Evolutionary conservation across 2,329 filamentous ascomycete species (phyloP).

Genomic region (Colletotrichum filicis): DNA sequence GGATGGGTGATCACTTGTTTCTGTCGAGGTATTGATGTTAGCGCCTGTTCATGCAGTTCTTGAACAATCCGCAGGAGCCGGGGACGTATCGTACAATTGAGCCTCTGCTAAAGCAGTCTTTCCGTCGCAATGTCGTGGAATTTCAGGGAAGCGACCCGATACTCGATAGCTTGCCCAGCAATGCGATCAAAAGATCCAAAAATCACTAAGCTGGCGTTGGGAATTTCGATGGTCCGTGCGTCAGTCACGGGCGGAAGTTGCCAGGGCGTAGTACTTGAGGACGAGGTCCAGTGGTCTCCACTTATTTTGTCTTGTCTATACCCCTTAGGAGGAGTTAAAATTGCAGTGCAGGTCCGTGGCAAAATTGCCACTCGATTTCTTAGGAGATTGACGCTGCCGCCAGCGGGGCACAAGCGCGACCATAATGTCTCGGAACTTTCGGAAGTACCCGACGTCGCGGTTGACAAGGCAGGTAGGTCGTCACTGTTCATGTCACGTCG

Average conservation of each 20-base stretch:
- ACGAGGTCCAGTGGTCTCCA: neutral
- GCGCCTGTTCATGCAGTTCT: neutral
- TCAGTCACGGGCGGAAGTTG: neutral
- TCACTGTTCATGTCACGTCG: neutral
- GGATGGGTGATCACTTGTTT: neutral
- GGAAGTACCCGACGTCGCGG: neutral
- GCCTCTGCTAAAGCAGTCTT: neutral
- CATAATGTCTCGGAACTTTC: neutral
- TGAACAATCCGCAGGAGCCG: too few relatives aligned
- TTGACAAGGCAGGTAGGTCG: neutral
- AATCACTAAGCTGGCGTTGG: constrained; percentile 9
- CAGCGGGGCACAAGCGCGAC: neutral
- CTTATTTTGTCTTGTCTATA: neutral
- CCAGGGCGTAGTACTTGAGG: neutral
- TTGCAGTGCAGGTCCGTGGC: too few relatives aligned
- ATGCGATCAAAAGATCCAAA: constrained; percentile 13
- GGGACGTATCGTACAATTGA: neutral
- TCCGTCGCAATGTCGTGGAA: constrained; percentile 4
- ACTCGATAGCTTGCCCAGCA: neutral
- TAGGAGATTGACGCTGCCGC: neutral
- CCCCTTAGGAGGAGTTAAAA: too few relatives aligned
- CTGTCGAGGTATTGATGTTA: neutral
- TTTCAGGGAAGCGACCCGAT: neutral
- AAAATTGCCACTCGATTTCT: too few relatives aligned
- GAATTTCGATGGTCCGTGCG: constrained; percentile 12